phyloP scores from a whole-genome alignment of 345 rosid genomes.

The Eucalyptus cladocalyx region DNA sequence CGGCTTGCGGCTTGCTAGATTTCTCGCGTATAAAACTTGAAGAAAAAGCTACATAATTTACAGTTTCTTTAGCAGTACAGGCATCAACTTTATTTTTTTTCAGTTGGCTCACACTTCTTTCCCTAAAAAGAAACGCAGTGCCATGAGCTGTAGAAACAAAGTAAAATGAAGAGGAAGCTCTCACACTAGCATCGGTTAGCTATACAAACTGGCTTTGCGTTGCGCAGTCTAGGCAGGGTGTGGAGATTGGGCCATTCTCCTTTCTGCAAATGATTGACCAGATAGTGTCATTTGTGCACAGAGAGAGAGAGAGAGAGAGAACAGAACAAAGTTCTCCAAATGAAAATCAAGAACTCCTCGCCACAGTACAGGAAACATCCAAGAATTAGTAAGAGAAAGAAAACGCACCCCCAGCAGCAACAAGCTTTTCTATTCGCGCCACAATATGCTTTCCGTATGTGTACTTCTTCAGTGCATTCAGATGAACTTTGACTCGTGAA shows the following conservation, averaged over 20 bases:
- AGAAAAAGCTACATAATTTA: constrained; percentile 51
- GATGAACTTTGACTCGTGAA: constrained; percentile 59
- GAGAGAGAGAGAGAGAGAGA: not conserved
- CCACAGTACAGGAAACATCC: not conserved
- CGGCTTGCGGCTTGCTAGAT: constrained; percentile 14
- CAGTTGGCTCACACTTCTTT: constrained; percentile 26
- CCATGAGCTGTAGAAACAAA: not conserved
- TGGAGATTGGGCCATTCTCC: constrained; percentile 54
- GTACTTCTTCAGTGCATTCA: constrained; percentile 75
- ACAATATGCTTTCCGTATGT: constrained; percentile 84
- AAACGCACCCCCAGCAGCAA: constrained; percentile 66
- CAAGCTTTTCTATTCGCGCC: constrained; percentile 83
- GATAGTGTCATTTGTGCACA: not conserved
- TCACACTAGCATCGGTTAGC: constrained; percentile 29
- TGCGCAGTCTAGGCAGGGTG: constrained; percentile 15
- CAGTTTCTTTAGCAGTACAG: constrained; percentile 31
- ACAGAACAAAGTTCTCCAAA: not conserved
- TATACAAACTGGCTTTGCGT: constrained; percentile 39
- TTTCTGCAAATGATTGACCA: constrained; percentile 22
- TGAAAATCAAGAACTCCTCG: not conserved
- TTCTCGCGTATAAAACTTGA: constrained; percentile 30
- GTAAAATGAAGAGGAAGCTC: not conserved
- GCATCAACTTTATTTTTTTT: constrained; percentile 31
- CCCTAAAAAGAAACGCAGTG: constrained; percentile 10
- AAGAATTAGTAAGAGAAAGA: not conserved